Evolutionary conservation across 495 filamentous ascomycete genomes (phyloP), one percentile per base, ranked within the genome.

Genomic region (Aspergillus sparsus): DNA sequence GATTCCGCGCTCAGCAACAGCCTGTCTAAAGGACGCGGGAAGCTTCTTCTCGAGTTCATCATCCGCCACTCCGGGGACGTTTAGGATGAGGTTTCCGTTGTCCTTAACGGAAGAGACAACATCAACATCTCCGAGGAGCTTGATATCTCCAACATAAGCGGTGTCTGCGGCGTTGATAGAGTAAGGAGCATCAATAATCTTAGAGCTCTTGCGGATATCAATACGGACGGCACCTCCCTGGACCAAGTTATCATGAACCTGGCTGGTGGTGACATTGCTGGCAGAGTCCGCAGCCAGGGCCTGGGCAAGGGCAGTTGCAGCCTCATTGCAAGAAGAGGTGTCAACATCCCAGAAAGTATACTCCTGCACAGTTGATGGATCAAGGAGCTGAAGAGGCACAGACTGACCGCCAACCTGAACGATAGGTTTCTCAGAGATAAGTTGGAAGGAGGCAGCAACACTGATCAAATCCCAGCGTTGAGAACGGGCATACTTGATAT

Each of bases 271-370:
- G 59, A 98, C 83, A 64, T 94, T 96, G 73, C 75, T 88, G 2
- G 87, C 77, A 0, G 87, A 87, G 67, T 94, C 89, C 46, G 79
- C 77, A 9, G 92, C 87, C 36, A 98, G 79, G 5, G 94, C 77
- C 64, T 85, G 85, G 42, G 87, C 86, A 33, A 97, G 71, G 39
- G 82, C 82, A 18, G 81, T 68, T 8, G 91, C 84, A 31, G 91
- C 87, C 51, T 80, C 78, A 44, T 77, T 80, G 36, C 87, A 83
- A 2, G 74, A 71, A 27, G 91, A 93, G 68, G 84, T 84, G 62
- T 96, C 94, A 15, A 89, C 73, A 70, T 97, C 90, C 94, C 93
- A 98, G 81, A 98, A 96, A 18, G 86, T 84, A 78, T 92, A 98
- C 67, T 98, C 89, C 68, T 90, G 80, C 32, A 88, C 84, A 27